These are phyloP conservation scores for Anisodus acutangulus DNA, from an alignment of 257 asterid genomes.

Conservation along the genomic window DNA sequence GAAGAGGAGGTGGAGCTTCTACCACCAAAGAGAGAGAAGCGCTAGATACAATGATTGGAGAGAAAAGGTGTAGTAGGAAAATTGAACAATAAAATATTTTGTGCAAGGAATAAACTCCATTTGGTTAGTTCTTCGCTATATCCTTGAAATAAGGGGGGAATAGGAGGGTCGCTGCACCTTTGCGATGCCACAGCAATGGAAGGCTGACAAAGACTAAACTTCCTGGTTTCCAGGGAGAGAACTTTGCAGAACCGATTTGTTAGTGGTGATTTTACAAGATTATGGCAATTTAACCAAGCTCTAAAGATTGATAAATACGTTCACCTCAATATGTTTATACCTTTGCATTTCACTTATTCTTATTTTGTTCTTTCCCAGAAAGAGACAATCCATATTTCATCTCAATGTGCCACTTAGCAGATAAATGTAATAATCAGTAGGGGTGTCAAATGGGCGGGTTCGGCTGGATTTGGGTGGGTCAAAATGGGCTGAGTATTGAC, in stretches of 20 bases:
- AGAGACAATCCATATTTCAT: neutral
- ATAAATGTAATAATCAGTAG: neutral
- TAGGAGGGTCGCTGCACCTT: constrained; percentile 1
- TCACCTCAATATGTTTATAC: neutral
- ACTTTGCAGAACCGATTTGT: neutral
- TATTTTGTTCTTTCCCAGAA: constrained; percentile 1
- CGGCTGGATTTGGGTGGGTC: no score
- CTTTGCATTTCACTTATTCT: neutral
- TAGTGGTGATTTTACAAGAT: constrained; percentile 5
- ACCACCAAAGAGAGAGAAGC: neutral
- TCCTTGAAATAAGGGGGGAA: constrained; percentile 5
- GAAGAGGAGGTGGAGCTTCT: neutral
- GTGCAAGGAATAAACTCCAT: neutral
- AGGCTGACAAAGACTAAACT: neutral
- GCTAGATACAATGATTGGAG: constrained; percentile 15
- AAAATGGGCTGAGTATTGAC: no score
- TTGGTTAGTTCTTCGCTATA: neutral
- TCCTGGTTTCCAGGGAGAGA: neutral
- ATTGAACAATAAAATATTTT: neutral
- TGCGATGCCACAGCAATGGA: neutral
- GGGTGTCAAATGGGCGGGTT: no score
- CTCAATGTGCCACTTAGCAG: constrained; percentile 25
- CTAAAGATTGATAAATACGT: neutral
- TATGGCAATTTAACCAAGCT: neutral
- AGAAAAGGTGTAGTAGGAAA: neutral